Evolutionary conservation across 106 monocot species (phyloP), one percentile per base, ranked within the genome.

Genomic region (Chionographis japonica): DNA sequence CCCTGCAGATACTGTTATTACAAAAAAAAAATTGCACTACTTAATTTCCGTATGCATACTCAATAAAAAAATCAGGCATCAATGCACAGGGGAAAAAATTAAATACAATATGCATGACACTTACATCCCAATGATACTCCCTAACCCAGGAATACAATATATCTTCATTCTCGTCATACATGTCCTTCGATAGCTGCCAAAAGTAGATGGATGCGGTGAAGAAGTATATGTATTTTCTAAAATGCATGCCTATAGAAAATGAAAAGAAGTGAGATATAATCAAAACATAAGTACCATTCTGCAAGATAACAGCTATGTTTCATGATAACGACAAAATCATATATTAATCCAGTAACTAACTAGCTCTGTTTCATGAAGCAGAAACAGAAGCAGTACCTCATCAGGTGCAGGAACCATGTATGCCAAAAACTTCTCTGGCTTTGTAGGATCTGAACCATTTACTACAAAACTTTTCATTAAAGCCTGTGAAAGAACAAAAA

Each of bases 61-160:
- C 9, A 2, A 10, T n/a, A n/a, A 2, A 10, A 46, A 10, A 46
- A 46, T 6, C 46, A 46, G 46, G 9, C 46, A 46, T 6, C 46
- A 46, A 46, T 46, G 46, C 43, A 43, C 49, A n/a, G 4, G 37
- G 8, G 14, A 27, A 4, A 62, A 17, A 60, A 4, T 42, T 20
- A 13, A 70, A 43, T 16, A 36, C 15, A 19, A 63, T 42, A 50
- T 15, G 46, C 15, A 70, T 43, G 60, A 77, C 18, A 80, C 92
- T 18, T 80, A 92, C 92, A 77, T 97, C 87, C 92, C 92, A 97
- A 54, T 89, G 81, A 71, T 97, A 97, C 56, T 97, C 97, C 65
- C 97, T 84, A 19, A 97, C 37, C 97, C 97, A 97, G 27, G 80
- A 80, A 59, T 97, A 97, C 15, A 67, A 71, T 70, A 70, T 62